A percentile compares a stretch with the other conserved stretches of the same genome.
Evolutionary conservation across 2,329 filamentous ascomycete genomes (phyloP).

Genomic region (Coniochaeta pulveracea): DNA sequence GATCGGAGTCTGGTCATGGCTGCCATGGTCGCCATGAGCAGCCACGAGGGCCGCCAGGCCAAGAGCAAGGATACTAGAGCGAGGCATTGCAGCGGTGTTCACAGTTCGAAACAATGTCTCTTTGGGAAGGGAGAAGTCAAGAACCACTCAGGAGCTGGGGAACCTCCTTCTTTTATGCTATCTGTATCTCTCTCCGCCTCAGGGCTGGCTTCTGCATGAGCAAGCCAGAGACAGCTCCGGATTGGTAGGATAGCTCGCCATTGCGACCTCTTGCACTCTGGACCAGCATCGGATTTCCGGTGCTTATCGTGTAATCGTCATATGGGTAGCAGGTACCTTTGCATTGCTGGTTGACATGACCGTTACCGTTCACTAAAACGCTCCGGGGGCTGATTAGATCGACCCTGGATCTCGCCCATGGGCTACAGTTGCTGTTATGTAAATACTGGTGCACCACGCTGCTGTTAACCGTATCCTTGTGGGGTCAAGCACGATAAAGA

Average conservation of each 20-base stretch:
- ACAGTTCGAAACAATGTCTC: neutral
- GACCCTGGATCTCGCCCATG: neutral
- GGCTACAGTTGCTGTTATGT: conserved; percentile 4
- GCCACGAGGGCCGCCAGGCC: conserved; percentile 36
- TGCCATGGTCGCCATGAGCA: conserved; percentile 40
- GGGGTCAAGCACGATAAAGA: conserved; percentile 1
- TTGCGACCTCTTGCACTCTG: conserved; percentile 1
- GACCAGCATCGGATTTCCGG: neutral
- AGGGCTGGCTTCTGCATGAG: conserved; percentile 3
- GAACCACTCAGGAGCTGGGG: too few species aligned
- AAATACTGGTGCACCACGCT: conserved; percentile 2
- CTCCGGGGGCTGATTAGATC: neutral
- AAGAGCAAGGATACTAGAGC: conserved; percentile 19
- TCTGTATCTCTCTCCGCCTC: neutral
- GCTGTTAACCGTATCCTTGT: conserved; percentile 1
- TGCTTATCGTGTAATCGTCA: conserved; percentile 4
- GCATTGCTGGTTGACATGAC: neutral
- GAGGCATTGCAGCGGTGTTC: conserved; percentile 14
- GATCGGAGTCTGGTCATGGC: conserved; percentile 46
- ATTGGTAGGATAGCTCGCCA: conserved; percentile 3
- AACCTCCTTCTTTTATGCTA: too few species aligned
- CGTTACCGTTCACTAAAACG: neutral
- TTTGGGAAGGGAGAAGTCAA: too few species aligned
- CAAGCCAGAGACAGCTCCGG: conserved; percentile 3
- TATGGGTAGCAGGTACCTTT: neutral